Base-by-base conservation (phyloP, 495 filamentous ascomycete species). In the Ramalina peruviana region DNA sequence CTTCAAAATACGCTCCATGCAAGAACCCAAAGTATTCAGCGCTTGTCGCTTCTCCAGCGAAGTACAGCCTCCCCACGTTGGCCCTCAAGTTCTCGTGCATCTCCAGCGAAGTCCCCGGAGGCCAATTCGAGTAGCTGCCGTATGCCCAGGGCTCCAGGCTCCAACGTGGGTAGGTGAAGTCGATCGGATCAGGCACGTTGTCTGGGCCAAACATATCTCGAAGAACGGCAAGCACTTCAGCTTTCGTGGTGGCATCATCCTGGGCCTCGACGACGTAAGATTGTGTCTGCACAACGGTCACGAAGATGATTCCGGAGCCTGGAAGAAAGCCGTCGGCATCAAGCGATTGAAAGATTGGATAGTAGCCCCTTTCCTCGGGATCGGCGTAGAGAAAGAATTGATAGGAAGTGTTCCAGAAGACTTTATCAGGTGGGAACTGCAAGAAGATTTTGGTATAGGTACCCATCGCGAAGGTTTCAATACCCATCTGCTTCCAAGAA, bases 391-490 rank as follows among this genome's bases (percentile, higher is more conserved):
- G 73, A 58, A 81, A 77, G 65, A 76, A 86, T 57, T 87, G 73
- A 3, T 76, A 79, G 20, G 79, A 67, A 6, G 57, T 58, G 42
- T 81, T 74, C 83, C 84, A 88, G 65, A 85, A 88, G 6, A 77
- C 76, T 36, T 80, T 64, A 50, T 75, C 71, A n/a, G 59, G 54
- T 33, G 61, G 61, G 62, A 86, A 88, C 49, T 83, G 82, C 12
- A 86, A 62, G 69, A 87, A 87, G 54, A 87, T 79, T 58, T 86
- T 87, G 49, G 81, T 87, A 67, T 86, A 88, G 1, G 79, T 86
- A 21, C 76, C 82, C 75, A 88, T 84, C 51, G 72, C 70, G 62
- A 84, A 84, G 40, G 73, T 75, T 6, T 75, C 71, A 54, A 86
- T 81, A 7, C 76, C 77, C 20, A 71, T 71, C 11, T 71, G 67